Evolutionary conservation across 2,329 filamentous ascomycete species (phyloP), one percentile per base, ranked within the genome.

Genomic region (Fusarium sp.): DNA sequence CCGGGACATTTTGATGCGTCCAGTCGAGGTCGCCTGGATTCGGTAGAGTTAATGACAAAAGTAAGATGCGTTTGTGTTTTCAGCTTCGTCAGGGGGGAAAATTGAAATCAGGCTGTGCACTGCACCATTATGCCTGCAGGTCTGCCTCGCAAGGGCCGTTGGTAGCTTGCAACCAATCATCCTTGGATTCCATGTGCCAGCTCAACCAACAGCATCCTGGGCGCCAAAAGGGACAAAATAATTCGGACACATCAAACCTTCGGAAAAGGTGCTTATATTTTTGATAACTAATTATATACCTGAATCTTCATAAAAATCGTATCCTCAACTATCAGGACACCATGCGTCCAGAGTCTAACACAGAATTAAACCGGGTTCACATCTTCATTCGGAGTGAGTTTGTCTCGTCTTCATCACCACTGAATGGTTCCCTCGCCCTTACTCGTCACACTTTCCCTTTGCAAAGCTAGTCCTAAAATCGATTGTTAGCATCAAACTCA

Each of bases 271-370:
- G 24, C 24, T 24, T 24, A 1, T 18, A 34, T 0, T 10, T 6
- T 1, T 34, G 32, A 1, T 18, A 11, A 9, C 3, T n/a, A 38
- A 38, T n/a, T 7, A 38, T 38, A 38, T 38, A 38, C 34, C 0
- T 12, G 34, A 38, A 38, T n/a, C 2, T 18, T 11, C 8, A 2
- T 16, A 38, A n/a, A 0, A 11, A 11, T n/a, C 10, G 18, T 7
- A n/a, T n/a, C 18, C 0, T 1, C 3, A n/a, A n/a, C 16, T n/a
- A 4, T n/a, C 1, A 11, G 6, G 16, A n/a, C 0, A n/a, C 16
- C 0, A 38, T n/a, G 10, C 12, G 18, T 38, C 34, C 3, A 12
- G 10, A 1, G 2, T 38, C 18, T 7, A n/a, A 7, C 18, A n/a
- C 1, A 7, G 6, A 12, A 12, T 0, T 1, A n/a, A 38, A 4